These are phyloP conservation scores for Penicillium sumatraense DNA, from an alignment of 2,329 filamentous ascomycete species.

Conservation along the genomic window DNA sequence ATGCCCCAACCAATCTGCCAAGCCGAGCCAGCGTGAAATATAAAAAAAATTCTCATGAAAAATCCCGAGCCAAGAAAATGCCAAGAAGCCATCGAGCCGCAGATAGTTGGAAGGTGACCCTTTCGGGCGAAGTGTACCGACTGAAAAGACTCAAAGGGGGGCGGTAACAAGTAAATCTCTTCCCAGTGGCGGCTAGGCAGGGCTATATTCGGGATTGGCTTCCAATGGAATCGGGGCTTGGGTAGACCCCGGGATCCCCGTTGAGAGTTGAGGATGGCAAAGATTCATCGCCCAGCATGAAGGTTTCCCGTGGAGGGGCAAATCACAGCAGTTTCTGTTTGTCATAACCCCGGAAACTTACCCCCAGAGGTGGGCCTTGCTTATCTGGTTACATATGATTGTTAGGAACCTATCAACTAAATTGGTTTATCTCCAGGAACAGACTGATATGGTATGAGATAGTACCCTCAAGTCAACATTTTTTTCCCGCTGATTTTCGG, in stretches of 20 bases:
- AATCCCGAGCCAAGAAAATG: slow-evolving; percentile 1
- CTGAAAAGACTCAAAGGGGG: neutral
- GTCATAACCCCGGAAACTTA: neutral
- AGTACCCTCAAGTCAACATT: too few relatives aligned
- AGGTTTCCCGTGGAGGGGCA: neutral
- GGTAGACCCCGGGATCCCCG: neutral
- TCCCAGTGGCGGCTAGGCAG: neutral
- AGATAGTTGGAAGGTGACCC: neutral
- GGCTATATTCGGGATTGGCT: neutral
- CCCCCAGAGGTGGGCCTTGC: slow-evolving; percentile 2
- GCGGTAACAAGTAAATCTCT: neutral
- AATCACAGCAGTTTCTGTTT: slow-evolving; percentile 2
- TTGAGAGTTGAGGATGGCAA: neutral
- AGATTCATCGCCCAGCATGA: neutral
- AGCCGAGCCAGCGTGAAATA: neutral
- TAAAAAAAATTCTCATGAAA: neutral
- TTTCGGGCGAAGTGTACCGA: neutral
- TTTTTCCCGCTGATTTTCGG: neutral
- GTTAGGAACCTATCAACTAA: neutral
- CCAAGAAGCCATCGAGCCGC: slow-evolving; percentile 1
- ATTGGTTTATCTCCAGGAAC: neutral
- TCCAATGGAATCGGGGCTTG: neutral
- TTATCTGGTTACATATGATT: slow-evolving; percentile 1
- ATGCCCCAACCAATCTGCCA: neutral
- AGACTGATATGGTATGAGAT: neutral